Percentiles rank a stretch among this genome's conserved stretches.
Evolutionary conservation across 257 asterid genomes (phyloP).

Genomic region (Jacaranda mimosifolia): DNA sequence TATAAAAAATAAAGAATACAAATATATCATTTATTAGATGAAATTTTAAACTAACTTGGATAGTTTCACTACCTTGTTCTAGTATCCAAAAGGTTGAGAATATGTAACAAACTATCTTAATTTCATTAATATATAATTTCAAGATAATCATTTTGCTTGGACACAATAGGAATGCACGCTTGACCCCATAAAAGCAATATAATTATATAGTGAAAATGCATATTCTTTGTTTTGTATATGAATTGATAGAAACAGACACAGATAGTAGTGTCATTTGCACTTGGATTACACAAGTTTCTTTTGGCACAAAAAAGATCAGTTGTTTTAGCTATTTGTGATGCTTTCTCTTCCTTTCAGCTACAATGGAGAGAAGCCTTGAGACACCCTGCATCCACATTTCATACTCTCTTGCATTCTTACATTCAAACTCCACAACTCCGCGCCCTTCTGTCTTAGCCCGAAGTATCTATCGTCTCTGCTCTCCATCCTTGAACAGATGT

Average conservation of each 20-base stretch:
- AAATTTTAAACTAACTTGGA: no score
- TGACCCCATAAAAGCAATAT: no score
- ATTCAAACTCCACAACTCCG: constrained; percentile 74
- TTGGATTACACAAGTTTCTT: constrained; percentile 12
- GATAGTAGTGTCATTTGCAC: constrained; percentile 5
- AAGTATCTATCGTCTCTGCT: constrained; percentile 87
- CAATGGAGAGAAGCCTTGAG: constrained; percentile 63
- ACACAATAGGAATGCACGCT: no score
- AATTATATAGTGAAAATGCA: no score
- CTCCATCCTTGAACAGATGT: constrained; percentile 91
- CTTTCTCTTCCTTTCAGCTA: constrained; percentile 58
- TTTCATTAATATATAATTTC: no score
- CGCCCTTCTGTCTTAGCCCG: constrained; percentile 82
- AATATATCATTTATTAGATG: no score
- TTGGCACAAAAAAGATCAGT: constrained; percentile 3
- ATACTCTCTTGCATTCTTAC: constrained; percentile 62
- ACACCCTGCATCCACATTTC: constrained; percentile 82
- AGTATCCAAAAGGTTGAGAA: no score
- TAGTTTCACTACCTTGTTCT: no score
- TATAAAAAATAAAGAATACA: no score
- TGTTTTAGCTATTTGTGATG: constrained; percentile 43
- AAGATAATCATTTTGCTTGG: no score
- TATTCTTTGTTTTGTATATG: no score
- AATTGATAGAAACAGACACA: constrained; percentile 15
- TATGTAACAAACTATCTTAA: no score